Percentiles rank a stretch among this genome's conserved stretches.
These are phyloP conservation scores for Aegilops bicornis DNA, from an alignment of 176 grass and related monocot genomes.

Conservation along the genomic window DNA sequence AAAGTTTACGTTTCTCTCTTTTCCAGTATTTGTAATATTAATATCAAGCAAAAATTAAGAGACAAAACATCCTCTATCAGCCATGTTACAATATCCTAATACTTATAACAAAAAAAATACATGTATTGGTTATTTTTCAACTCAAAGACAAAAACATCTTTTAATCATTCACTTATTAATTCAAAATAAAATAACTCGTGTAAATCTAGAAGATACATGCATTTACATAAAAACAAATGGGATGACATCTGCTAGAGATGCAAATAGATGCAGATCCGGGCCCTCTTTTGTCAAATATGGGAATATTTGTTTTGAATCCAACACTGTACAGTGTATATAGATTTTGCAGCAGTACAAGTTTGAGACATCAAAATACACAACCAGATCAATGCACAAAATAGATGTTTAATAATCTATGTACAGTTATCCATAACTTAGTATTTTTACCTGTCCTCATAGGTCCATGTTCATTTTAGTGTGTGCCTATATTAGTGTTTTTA, in stretches of 20 bases:
- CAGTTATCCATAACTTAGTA: background rate
- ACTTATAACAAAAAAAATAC: background rate
- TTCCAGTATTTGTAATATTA: background rate
- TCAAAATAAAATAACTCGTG: background rate
- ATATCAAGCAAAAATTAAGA: conserved; percentile 12
- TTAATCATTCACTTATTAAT: background rate
- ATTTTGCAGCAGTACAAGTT: background rate
- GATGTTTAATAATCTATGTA: background rate
- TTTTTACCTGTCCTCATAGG: background rate
- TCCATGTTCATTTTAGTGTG: background rate
- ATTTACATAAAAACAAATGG: background rate
- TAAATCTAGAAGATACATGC: background rate
- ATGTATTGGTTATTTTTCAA: conserved; percentile 4
- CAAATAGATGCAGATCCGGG: background rate
- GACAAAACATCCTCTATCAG: background rate
- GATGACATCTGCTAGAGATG: background rate
- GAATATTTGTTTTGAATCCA: background rate
- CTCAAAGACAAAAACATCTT: background rate
- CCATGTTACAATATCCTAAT: background rate
- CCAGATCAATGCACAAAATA: background rate
- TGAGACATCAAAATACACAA: background rate
- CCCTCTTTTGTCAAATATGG: background rate
- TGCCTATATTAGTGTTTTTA: background rate
- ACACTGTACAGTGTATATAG: background rate
- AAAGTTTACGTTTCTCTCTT: background rate